Base-by-base conservation (phyloP, 352 stramenopile species). In the Phytophthora melonis region DNA sequence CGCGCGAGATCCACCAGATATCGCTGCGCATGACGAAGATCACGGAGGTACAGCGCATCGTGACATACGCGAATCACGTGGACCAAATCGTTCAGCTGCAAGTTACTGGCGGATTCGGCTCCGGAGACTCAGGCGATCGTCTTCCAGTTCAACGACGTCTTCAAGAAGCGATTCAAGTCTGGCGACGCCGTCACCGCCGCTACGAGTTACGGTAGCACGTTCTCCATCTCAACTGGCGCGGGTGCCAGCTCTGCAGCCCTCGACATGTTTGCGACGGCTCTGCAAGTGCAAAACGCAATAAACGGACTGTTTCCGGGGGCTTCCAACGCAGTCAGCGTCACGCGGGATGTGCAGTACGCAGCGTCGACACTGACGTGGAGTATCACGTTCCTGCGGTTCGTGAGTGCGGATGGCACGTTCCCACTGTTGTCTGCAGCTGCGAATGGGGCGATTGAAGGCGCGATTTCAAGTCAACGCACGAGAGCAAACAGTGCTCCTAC, bases 1-100 rank as follows among this genome's bases (percentile, higher is more conserved):
- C 84, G 0, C 72, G 83, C 1, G 88, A 95, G 49, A 86, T 93
- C 39, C 88, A 95, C 23, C 63, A 83, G 19, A 86, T 95, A 21
- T 58, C 72, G 14, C 64, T 93, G 5, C 49, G 39, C 1, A 82
- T 93, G 34, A 74, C 81, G 3, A 84, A 75, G 3, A 79, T 89
- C 10, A 90, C 79, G 19, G 88, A 89, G 68, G 78, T 95, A 19
- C 88, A 95, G 64, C 76, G 78, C 7, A 81, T 95, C 23, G 75
- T 81, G 50, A 92, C 86, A 3, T 88, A 79, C 27, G 64, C 82
- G 7, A 75, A 79, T 16, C 88, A 93, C 32, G 69, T 90, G 14
- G 84, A 95, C 32, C 88, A 93, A 21, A 66, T 90, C 3, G 74
- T 80, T 13, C 65, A 56, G 0, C 30, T 95, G 11, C 53, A 72